Evolutionary conservation across 129 eudicot genomes (phyloP), one percentile per base, ranked within the genome.

Genomic region (Saposhnikovia divaricata): DNA sequence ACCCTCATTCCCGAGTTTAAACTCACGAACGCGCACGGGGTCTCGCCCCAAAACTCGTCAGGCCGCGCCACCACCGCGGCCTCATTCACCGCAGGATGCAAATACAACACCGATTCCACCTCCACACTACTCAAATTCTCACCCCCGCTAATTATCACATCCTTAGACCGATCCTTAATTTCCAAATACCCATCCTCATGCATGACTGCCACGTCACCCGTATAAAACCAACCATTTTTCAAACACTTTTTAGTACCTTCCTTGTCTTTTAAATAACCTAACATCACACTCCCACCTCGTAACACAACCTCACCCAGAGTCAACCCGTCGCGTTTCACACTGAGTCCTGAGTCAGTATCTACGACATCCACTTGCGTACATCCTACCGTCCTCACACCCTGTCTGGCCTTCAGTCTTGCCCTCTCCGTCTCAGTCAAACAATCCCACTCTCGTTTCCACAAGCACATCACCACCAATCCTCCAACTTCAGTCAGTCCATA

Each of bases 21-120:
- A 77, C 78, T 82, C 44, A 87, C 88, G 45, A 87, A 87, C 11
- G 90, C 90, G 72, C 90, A 87, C 18, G 86, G 82, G 7, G 88
- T 84, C 79, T 87, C 90, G 38, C 90, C 90, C 86, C 90, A 87
- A 73, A 81, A 87, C 68, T 84, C 86, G 14, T 87, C 88, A 27
- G 90, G 88, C 43, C 88, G 82, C 16, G 84, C 88, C 13, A 87
- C 90, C 4, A 87, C 86, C 2, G 88, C 90, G 14, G 88, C 90
- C 78, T 87, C 90, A 4, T 82, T 78, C 18, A 84, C 84, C 25
- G 82, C 86, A 18, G 90, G 90, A 80, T 87, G 90, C 50, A 79
- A 31, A 57, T 84, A 87, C 27, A 87, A 72, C 84, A 87, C 90
- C 2, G 90, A 79, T 39, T 84, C 90, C 69, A 87, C 86, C 78